Conservation (phyloP, 305 asterid genomes). For the Solanum chacoense region DNA sequence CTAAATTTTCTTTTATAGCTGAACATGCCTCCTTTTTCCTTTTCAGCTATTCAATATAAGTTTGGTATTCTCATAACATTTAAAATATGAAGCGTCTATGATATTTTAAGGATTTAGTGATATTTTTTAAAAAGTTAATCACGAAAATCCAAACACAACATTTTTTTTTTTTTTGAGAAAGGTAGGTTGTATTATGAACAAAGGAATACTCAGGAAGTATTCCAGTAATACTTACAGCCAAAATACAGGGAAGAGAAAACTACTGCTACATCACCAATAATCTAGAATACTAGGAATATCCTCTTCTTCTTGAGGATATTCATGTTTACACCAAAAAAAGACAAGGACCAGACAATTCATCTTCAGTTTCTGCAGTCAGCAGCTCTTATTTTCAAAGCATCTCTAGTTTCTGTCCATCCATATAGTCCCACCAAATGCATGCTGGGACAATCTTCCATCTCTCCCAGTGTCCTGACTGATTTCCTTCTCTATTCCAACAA, state of each 20-base stretch:
- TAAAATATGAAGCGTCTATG: background rate
- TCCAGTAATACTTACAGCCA: background rate
- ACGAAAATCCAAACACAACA: background rate
- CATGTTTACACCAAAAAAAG: background rate
- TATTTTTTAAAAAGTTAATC: background rate
- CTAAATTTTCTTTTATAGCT: background rate
- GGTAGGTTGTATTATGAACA: background rate
- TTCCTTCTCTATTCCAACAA: background rate
- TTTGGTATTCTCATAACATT: background rate
- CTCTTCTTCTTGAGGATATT: background rate
- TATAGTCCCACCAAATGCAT: background rate
- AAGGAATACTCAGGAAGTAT: background rate
- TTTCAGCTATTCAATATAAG: background rate
- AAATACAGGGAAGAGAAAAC: background rate
- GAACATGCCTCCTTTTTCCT: background rate
- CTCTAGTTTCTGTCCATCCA: background rate
- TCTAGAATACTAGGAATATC: background rate
- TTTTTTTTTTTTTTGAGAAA: background rate
- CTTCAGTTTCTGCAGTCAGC: background rate
- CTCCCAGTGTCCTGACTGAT: background rate
- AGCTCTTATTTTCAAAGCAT: background rate
- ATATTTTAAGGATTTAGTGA: background rate
- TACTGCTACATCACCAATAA: background rate
- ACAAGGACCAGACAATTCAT: background rate
- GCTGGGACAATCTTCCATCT: background rate